Conservation (phyloP, 371 early-diverging fungal species). For the Mortierella polycephala region DNA sequence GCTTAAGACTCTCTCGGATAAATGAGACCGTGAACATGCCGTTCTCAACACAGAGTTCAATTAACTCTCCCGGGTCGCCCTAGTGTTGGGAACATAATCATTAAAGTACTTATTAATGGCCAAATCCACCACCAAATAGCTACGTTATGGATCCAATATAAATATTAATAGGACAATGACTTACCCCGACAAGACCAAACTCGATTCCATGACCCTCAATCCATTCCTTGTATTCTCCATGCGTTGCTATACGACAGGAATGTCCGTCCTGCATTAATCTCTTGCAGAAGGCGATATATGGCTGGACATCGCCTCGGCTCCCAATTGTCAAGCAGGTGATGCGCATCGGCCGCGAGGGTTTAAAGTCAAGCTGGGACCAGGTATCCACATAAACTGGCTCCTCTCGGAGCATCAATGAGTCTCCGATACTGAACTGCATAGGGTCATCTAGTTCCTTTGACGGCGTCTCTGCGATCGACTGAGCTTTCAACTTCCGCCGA, state of each 20-base stretch:
- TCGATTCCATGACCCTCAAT: constrained; percentile 81
- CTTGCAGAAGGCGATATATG: constrained; percentile 86
- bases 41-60: constrained; percentile 78
- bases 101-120: neutral
- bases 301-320: constrained; percentile 90
- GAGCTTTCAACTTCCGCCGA: constrained; percentile 24
- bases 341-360: constrained; percentile 65
- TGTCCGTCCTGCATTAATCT: constrained; percentile 79
- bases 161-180: constrained; percentile 16
- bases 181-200: constrained; percentile 77
- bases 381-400: constrained; percentile 40
- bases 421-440: constrained; percentile 23
- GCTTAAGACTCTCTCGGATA: constrained; percentile 68
- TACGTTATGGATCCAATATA: neutral
- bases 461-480: constrained; percentile 24
- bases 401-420: constrained; percentile 39
- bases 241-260: constrained; percentile 79
- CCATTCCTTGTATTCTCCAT: constrained; percentile 80
- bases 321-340: constrained; percentile 87
- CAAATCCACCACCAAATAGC: neutral
- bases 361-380: constrained; percentile 33
- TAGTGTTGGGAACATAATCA: constrained; percentile 12
- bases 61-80: constrained; percentile 57
- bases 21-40: constrained; percentile 81
- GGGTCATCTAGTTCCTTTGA: constrained; percentile 34